Conservation (phyloP, 2,329 filamentous ascomycete genomes). For the Ophiostoma quercus region DNA sequence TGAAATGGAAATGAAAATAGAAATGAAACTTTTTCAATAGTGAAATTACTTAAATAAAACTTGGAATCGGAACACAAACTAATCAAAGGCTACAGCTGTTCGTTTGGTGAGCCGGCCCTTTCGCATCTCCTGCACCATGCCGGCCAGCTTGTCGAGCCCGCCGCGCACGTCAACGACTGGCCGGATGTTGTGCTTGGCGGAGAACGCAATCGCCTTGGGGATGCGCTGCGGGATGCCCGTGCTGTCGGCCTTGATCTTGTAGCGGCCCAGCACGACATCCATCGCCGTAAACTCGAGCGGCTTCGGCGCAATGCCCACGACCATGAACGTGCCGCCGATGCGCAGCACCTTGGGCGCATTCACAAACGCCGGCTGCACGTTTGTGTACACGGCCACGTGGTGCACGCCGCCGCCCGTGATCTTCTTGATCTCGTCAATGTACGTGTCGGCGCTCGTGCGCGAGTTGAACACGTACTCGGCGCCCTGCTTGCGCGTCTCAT, state of each 20-base stretch:
- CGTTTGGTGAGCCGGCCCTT: constrained; percentile 27
- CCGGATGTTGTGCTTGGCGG: constrained; percentile 39
- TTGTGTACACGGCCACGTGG: constrained; percentile 41
- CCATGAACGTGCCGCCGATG: constrained; percentile 39
- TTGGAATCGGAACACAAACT: neutral
- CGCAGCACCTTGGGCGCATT: constrained; percentile 36
- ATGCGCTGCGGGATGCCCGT: constrained; percentile 41
- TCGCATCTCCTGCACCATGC: constrained; percentile 39
- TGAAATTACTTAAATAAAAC: too few relatives aligned
- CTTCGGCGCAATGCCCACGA: constrained; percentile 39
- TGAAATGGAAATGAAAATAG: too few relatives aligned
- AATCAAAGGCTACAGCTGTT: constrained; percentile 22
- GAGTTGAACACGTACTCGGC: constrained; percentile 43
- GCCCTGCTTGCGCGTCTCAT: constrained; percentile 37
- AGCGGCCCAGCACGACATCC: constrained; percentile 39
- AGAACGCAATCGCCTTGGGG: constrained; percentile 42
- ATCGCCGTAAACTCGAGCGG: constrained; percentile 37
- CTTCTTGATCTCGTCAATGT: constrained; percentile 38
- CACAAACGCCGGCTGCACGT: constrained; percentile 36
- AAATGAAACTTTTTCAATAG: neutral
- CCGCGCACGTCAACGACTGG: constrained; percentile 37
- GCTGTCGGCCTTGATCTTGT: constrained; percentile 40
- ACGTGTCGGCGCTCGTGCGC: constrained; percentile 34
- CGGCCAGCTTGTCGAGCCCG: constrained; percentile 37
- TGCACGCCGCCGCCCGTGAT: constrained; percentile 40